A percentile compares a stretch with the other conserved stretches of the same genome.
These are phyloP conservation scores for Pseudogymnoascus sp. DNA, from an alignment of 2,329 filamentous ascomycete species.

Conservation along the genomic window DNA sequence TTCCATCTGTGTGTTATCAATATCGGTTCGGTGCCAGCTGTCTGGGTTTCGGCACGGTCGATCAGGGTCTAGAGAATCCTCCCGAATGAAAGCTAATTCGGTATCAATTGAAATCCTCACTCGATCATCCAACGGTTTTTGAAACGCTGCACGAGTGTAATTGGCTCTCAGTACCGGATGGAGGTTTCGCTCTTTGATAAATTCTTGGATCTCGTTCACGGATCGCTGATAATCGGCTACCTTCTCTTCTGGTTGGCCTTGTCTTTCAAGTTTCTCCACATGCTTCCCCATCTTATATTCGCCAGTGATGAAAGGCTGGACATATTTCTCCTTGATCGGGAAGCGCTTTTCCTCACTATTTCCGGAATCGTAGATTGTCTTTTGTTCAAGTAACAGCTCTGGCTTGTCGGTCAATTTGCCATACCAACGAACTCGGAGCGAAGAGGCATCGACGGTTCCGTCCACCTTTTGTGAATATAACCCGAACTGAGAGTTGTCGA, in stretches of 20 bases:
- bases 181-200: constrained; percentile 67
- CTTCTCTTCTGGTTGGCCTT: constrained; percentile 56
- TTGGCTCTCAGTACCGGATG: constrained; percentile 84
- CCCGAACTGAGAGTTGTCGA: constrained; percentile 79
- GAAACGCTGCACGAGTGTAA: constrained; percentile 90
- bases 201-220: constrained; percentile 68
- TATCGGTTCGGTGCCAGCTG: constrained; percentile 85
- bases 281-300: constrained; percentile 90
- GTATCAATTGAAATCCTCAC: constrained; percentile 91
- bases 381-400: constrained; percentile 82
- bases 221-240: constrained; percentile 62
- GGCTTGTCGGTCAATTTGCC: constrained; percentile 71
- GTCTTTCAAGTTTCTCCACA: constrained; percentile 75
- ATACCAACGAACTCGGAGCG: constrained; percentile 84
- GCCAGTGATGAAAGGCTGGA: constrained; percentile 76
- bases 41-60: constrained; percentile 83
- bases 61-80: constrained; percentile 66
- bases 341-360: constrained; percentile 72
- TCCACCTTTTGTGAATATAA: constrained; percentile 82
- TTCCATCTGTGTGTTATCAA: constrained; percentile 72
- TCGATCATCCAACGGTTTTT: constrained; percentile 85
- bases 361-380: constrained; percentile 69
- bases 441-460: constrained; percentile 64
- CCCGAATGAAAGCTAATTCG: constrained; percentile 76
- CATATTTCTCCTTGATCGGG: constrained; percentile 86